These are phyloP conservation scores for Apophysomyces elegans DNA, from an alignment of 371 early-diverging fungal genomes.

Conservation along the genomic window DNA sequence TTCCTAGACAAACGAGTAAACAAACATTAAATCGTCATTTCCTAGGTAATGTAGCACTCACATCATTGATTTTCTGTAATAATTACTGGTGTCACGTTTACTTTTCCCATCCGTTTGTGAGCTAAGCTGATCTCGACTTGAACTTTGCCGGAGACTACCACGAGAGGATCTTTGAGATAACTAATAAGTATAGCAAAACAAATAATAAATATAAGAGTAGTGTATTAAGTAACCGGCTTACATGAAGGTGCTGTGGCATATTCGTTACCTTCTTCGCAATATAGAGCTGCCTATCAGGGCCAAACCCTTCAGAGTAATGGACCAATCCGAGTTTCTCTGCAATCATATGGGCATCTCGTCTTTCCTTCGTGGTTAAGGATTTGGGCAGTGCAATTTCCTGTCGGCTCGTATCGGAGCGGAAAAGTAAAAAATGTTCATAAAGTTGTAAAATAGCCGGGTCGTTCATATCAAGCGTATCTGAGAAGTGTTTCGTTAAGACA, in stretches of 20 bases:
- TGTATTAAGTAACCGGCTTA: conserved; percentile 8
- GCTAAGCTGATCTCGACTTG: conserved; percentile 35
- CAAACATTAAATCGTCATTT: background rate
- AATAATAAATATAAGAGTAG: background rate
- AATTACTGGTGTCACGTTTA: conserved; percentile 17
- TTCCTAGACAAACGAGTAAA: background rate
- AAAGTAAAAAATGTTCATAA: conserved; percentile 70
- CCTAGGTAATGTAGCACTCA: conserved; percentile 13
- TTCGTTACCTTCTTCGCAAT: conserved; percentile 40
- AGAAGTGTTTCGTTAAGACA: conserved; percentile 6
- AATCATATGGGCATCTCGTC: conserved; percentile 61
- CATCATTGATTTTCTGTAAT: conserved; percentile 40
- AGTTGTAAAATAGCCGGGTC: conserved; percentile 70
- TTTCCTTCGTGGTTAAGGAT: conserved; percentile 51
- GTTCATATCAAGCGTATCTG: conserved; percentile 65
- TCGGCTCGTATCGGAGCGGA: conserved; percentile 66
- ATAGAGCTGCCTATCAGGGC: conserved; percentile 42
- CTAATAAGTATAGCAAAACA: conserved; percentile 2
- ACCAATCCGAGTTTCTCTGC: conserved; percentile 59
- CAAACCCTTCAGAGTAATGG: conserved; percentile 61
- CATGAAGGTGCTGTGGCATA: conserved; percentile 33
- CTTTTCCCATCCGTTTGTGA: conserved; percentile 13
- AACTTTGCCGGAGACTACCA: conserved; percentile 27
- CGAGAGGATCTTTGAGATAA: conserved; percentile 31
- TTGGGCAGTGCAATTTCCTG: conserved; percentile 65